Evolutionary conservation across 75 land plant species (phyloP), one percentile per base, ranked within the genome.

Genomic region (Adiantum capillusveneris): DNA sequence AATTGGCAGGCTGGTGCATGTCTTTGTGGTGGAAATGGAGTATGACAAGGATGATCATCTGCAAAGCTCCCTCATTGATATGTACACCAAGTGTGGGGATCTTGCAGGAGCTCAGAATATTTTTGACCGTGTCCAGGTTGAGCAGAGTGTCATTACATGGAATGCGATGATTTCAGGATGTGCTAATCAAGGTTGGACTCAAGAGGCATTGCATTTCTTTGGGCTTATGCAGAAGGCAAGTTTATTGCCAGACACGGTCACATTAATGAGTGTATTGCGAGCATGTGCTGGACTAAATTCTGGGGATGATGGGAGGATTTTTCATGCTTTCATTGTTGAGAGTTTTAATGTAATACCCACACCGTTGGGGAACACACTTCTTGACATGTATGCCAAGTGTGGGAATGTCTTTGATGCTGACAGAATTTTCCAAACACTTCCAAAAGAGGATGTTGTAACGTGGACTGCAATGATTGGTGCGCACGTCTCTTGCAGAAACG

Each of bases 281-380:
- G 82, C 81, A 19, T 82, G 86, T 64, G 58, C 58, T 21, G 75
- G 73, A 58, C 53, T 37, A n/a, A 80, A 75, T 45, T 34, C 75
- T 27, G 52, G 78, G 24, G 73, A 27, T 2, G 29, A 28, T 25
- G 52, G 63, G n/a, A 49, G 29, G 52, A 14, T 45, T 9, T 12
- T 60, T 25, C 34, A 45, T 25, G 22, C 53, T 25, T n/a, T 12
- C 26, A 60, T 60, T 1, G 52, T 0, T 7, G 56, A 60, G 21
- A 21, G 21, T 18, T 27, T 11, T 45, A 25, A 46, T 49, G 17
- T 11, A 13, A 1, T 30, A 1, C 45, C 27, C 28, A 22, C 11
- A 14, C 29, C 60, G 13, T 18, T 65, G 0, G 25, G 27, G 14
- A 65, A 41, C 14, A 21, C 20, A 16, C 49, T 65, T 34, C 24